Conservation (phyloP, 176 grass and related monocot genomes). For the Aegilops speltoides region DNA sequence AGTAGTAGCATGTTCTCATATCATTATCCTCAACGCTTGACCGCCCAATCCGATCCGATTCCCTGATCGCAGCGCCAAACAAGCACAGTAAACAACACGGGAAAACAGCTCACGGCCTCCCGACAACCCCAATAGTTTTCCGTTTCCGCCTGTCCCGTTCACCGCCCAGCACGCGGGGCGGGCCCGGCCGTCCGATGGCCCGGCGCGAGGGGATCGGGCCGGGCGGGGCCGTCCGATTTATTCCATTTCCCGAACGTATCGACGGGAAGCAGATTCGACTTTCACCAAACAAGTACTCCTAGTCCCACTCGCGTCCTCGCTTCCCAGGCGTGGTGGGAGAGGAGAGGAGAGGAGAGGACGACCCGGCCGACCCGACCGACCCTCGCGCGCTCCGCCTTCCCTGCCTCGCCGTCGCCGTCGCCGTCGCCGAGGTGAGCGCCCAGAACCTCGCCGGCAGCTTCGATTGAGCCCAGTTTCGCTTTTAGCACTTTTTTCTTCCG, state of each 20-base stretch:
- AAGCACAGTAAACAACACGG: background rate
- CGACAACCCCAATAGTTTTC: slow-evolving; percentile 12
- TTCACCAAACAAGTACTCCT: background rate
- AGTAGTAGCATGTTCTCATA: no score
- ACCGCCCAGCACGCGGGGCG: background rate
- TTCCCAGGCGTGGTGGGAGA: background rate
- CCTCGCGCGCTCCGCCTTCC: slow-evolving; percentile 16
- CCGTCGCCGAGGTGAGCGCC: slow-evolving; percentile 40
- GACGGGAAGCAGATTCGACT: background rate
- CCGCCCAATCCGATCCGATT: slow-evolving; percentile 1
- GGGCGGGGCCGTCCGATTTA: slow-evolving; percentile 16
- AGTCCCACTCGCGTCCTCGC: background rate
- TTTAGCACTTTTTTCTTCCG: background rate
- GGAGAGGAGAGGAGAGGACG: background rate
- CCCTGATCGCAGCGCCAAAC: slow-evolving; percentile 6
- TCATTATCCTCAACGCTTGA: background rate
- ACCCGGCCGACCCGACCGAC: background rate
- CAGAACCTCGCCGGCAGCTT: background rate
- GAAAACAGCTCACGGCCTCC: slow-evolving; percentile 21
- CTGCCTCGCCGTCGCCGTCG: background rate
- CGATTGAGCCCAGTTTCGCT: background rate
- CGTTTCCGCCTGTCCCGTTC: background rate
- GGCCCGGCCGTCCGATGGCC: slow-evolving; percentile 4
- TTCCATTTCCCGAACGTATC: background rate
- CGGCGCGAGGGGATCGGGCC: background rate